Evolutionary conservation across 352 stramenopile genomes (phyloP).

Genomic region (Globisporangium acanthophoron): DNA sequence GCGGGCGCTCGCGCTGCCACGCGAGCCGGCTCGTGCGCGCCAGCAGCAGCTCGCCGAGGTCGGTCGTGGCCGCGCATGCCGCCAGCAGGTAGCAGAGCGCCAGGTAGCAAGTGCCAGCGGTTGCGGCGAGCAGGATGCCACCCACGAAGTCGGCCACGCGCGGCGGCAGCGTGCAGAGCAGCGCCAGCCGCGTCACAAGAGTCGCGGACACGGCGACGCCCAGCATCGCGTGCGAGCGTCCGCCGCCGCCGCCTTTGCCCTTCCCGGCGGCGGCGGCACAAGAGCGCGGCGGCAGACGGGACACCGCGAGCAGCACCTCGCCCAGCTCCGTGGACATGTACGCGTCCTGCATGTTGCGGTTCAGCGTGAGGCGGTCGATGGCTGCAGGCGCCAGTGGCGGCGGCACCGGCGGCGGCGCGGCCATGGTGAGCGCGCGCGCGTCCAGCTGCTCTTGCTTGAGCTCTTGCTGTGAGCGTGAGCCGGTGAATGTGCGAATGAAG

Average conservation of each 20-base stretch:
- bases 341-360: slow-evolving; percentile 13
- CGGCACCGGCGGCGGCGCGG: not conserved
- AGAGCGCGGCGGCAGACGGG: slow-evolving; percentile 18
- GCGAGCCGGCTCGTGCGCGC: slow-evolving; percentile 43
- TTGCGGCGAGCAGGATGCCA: slow-evolving; percentile 44
- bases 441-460: slow-evolving; percentile 1
- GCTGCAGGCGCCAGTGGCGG: not conserved
- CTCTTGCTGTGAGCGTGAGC: slow-evolving; percentile 7
- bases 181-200: slow-evolving; percentile 21
- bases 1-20: slow-evolving; percentile 45
- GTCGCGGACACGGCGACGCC: slow-evolving; percentile 22
- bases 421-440: slow-evolving; percentile 1
- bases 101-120: slow-evolving; percentile 43
- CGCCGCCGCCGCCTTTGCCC: not conserved
- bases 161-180: slow-evolving; percentile 23
- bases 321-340: slow-evolving; percentile 28
- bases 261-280: slow-evolving; percentile 2
- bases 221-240: slow-evolving; percentile 21
- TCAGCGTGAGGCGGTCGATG: slow-evolving; percentile 1
- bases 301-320: slow-evolving; percentile 43
- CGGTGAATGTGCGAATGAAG: not conserved
- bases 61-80: slow-evolving; percentile 9
- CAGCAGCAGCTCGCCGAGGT: slow-evolving; percentile 43
- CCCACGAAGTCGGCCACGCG: slow-evolving; percentile 47
- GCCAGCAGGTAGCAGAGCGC: slow-evolving; percentile 37